Conservation (phyloP, 768 basidiomycete species). For the Leccinum subtestaceum region DNA sequence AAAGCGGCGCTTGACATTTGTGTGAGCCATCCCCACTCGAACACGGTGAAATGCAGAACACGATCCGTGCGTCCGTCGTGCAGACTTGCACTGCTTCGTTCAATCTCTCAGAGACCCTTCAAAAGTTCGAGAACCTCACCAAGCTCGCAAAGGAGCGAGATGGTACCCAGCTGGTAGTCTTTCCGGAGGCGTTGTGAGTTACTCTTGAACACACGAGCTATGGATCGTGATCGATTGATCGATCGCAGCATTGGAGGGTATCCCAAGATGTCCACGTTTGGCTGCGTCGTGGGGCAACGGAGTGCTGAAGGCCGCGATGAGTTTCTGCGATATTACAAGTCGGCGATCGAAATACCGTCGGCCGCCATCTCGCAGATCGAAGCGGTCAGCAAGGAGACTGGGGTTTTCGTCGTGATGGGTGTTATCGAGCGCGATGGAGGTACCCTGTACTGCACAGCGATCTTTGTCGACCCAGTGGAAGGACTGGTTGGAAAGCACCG, state of each 20-base stretch:
- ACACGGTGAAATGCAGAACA: conserved; percentile 25
- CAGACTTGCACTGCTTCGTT: conserved; percentile 50
- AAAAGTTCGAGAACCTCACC: conserved; percentile 47
- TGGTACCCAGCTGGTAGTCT: conserved; percentile 47
- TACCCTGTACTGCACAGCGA: conserved; percentile 48
- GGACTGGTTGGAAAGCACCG: conserved; percentile 62
- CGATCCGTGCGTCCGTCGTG: conserved; percentile 49
- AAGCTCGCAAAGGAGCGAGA: conserved; percentile 47
- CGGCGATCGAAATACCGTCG: conserved; percentile 58
- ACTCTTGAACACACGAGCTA: background rate
- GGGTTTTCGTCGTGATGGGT: conserved; percentile 57
- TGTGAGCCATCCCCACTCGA: background rate
- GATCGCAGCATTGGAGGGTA: conserved; percentile 52
- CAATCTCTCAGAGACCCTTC: conserved; percentile 43
- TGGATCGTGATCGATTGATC: background rate
- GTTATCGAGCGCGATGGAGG: conserved; percentile 34
- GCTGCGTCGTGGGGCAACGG: conserved; percentile 47
- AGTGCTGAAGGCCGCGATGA: conserved; percentile 53
- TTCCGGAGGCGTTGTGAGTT: conserved; percentile 58
- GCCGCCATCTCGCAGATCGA: conserved; percentile 47
- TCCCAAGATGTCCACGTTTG: conserved; percentile 51
- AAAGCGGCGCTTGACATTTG: background rate
- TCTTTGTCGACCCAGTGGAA: conserved; percentile 51
- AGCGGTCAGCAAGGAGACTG: conserved; percentile 43
- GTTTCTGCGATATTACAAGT: conserved; percentile 50